phyloP scores from a whole-genome alignment of 2,329 filamentous ascomycete genomes.

The Stachybotrys elegans region DNA sequence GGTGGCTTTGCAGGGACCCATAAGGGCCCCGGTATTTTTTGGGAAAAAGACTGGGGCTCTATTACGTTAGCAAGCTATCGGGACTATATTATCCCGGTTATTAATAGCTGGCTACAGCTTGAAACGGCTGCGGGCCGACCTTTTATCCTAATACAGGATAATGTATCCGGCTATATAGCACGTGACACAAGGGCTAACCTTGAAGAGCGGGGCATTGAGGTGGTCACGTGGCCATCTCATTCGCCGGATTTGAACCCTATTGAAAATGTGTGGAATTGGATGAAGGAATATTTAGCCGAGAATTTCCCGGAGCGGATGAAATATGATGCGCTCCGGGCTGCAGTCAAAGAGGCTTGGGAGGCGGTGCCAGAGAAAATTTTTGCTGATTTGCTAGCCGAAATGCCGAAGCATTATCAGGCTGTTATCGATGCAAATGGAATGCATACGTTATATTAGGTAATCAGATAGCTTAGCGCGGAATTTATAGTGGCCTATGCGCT shows the following conservation, averaged over 20 bases:
- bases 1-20: background rate
- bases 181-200: background rate
- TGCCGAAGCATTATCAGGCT: background rate
- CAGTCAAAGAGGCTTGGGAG: background rate
- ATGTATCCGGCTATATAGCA: background rate
- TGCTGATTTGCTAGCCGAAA: background rate
- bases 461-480: background rate
- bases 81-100: background rate
- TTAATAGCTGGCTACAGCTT: background rate
- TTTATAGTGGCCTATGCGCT: background rate
- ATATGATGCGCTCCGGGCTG: background rate
- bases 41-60: background rate
- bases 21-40: background rate
- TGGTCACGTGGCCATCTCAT: background rate
- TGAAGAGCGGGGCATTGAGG: background rate
- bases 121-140: background rate
- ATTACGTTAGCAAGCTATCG: background rate
- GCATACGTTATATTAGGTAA: background rate
- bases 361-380: background rate
- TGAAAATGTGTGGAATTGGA: background rate
- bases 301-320: background rate
- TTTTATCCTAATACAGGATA: background rate
- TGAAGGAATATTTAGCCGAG: constrained; percentile 2
- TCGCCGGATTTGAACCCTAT: background rate
- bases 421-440: background rate